These are phyloP conservation scores for Colletotrichum sidae DNA, from an alignment of 2,329 filamentous ascomycete species.

Conservation along the genomic window DNA sequence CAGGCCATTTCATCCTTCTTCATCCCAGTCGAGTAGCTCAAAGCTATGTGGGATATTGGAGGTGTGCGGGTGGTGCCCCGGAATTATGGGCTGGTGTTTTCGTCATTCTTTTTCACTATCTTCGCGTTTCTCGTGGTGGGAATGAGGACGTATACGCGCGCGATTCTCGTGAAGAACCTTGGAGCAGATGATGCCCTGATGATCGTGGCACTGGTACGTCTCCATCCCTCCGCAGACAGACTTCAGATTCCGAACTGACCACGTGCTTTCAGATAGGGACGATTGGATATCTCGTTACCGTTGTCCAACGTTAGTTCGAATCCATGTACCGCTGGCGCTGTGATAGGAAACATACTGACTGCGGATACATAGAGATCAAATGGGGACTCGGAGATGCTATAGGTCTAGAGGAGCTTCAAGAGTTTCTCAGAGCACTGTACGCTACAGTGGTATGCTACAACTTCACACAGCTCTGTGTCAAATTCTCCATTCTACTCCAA, in stretches of 20 bases:
- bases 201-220: slow-evolving; percentile 33
- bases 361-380: slow-evolving; percentile 37
- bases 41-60: slow-evolving; percentile 36
- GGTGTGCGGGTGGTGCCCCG: slow-evolving; percentile 34
- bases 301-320: slow-evolving; percentile 3
- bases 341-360: background rate
- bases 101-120: slow-evolving; percentile 37
- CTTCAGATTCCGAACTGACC: background rate
- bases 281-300: background rate
- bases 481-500: slow-evolving; percentile 45
- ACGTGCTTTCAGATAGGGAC: background rate
- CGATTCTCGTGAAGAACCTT: slow-evolving; percentile 29
- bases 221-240: background rate
- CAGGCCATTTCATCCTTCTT: background rate
- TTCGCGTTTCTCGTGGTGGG: slow-evolving; percentile 34
- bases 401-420: slow-evolving; percentile 27
- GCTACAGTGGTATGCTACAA: slow-evolving; percentile 43
- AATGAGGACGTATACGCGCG: slow-evolving; percentile 35
- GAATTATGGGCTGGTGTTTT: slow-evolving; percentile 37
- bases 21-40: background rate
- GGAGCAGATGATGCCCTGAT: slow-evolving; percentile 34
- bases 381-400: slow-evolving; percentile 41
- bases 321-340: fast-evolving
- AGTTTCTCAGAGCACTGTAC: slow-evolving; percentile 41
- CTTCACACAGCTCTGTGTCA: slow-evolving; percentile 42